Percentiles rank a stretch among this genome's conserved stretches.
These are phyloP conservation scores for Acacia concinna DNA, from an alignment of 331 rosid species.

Conservation along the genomic window DNA sequence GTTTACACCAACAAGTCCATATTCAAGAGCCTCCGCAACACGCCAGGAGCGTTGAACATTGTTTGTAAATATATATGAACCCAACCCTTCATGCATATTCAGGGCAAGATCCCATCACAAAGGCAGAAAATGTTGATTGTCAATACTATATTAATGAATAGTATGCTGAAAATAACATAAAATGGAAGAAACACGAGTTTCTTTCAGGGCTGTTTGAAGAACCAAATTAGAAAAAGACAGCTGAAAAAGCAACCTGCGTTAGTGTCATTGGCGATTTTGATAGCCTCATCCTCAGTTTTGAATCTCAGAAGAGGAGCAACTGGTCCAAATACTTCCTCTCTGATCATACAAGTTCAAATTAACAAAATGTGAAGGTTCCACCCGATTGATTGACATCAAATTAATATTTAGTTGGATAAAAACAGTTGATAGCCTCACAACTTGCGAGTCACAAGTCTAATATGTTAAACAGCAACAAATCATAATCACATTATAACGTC, in stretches of 20 bases:
- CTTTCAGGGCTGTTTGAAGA: not conserved
- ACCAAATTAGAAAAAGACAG: conserved; percentile 17
- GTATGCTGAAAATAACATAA: conserved; percentile 7
- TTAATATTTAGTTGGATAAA: not conserved
- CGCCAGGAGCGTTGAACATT: conserved; percentile 94
- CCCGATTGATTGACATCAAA: conserved; percentile 1
- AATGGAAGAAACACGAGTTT: not conserved
- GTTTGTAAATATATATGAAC: conserved; percentile 84
- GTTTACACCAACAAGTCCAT: conserved; percentile 88
- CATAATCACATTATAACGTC: conserved; percentile 38
- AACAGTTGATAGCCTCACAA: not conserved
- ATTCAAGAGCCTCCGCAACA: conserved; percentile 95
- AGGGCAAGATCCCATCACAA: conserved; percentile 15
- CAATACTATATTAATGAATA: conserved; percentile 11
- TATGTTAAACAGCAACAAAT: not conserved
- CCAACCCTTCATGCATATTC: conserved; percentile 62
- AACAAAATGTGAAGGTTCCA: not conserved
- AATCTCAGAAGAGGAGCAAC: conserved; percentile 84
- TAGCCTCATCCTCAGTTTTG: conserved; percentile 92
- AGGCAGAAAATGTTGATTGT: conserved; percentile 14
- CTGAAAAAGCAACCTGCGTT: conserved; percentile 64
- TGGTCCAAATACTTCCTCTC: conserved; percentile 97
- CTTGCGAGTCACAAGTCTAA: no score
- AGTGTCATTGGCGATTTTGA: conserved; percentile 78
- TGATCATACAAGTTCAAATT: conserved; percentile 31